Percentiles rank a stretch among this genome's conserved stretches.
Conservation (phyloP, 257 asterid species). For the Galeopsis tetrahit region DNA sequence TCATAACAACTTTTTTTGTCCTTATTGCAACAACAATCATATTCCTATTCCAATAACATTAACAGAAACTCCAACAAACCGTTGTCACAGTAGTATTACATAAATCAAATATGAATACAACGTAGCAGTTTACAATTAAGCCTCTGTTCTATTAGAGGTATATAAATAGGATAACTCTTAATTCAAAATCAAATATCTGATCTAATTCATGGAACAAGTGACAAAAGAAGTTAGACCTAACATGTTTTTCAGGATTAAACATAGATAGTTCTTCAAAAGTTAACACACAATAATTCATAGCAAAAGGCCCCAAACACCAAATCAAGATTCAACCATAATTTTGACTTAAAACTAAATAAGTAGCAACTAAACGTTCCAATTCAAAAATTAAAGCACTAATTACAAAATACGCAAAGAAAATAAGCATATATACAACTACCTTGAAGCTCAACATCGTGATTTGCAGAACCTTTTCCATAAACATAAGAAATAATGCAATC, state of each 20-base stretch:
- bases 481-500: slow-evolving; percentile 66
- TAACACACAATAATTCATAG: not conserved
- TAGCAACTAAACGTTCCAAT: not conserved
- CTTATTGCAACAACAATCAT: not conserved
- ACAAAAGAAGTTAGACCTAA: slow-evolving; percentile 20
- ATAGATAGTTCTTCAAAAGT: slow-evolving; percentile 23
- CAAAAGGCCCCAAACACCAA: slow-evolving; percentile 33
- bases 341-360: not conserved
- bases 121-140: not conserved
- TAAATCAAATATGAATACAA: not conserved
- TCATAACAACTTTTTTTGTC: no score
- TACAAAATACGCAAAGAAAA: not conserved
- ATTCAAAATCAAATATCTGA: not conserved
- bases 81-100: not conserved
- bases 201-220: slow-evolving; percentile 20
- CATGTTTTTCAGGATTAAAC: slow-evolving; percentile 8
- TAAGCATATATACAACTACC: slow-evolving; percentile 40
- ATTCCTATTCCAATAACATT: not conserved
- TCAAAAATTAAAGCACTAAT: not conserved
- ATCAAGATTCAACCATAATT: slow-evolving; percentile 19
- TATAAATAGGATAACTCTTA: not conserved
- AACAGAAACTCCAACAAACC: not conserved
- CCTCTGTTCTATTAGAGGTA: not conserved
- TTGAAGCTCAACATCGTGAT: slow-evolving; percentile 49
- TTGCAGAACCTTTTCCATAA: slow-evolving; percentile 47